Evolutionary conservation across 768 basidiomycete species (phyloP).

Genomic region (Agaricus subrufescens): DNA sequence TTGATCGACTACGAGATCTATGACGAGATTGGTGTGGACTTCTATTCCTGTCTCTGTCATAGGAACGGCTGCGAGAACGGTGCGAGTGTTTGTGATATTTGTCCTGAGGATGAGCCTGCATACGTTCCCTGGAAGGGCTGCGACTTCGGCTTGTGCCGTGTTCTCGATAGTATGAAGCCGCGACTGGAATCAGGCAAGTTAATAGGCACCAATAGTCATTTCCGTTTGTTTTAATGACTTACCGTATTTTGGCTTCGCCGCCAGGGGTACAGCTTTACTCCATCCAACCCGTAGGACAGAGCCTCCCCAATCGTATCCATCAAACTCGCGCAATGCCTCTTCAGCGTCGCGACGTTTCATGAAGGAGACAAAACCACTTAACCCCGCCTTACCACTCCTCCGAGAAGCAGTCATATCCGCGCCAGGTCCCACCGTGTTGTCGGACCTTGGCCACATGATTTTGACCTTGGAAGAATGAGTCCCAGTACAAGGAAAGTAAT

Average conservation of each 20-base stretch:
- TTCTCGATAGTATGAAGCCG: conserved; percentile 13
- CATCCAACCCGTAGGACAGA: conserved; percentile 85
- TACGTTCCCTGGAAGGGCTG: conserved; percentile 36
- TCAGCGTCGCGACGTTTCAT: conserved; percentile 95
- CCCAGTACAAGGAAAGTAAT: not conserved
- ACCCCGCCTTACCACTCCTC: conserved; percentile 63
- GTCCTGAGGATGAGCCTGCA: conserved; percentile 34
- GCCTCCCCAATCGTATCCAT: conserved; percentile 95
- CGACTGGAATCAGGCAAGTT: conserved; percentile 9
- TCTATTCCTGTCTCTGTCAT: conserved; percentile 29
- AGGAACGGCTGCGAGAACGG: conserved; percentile 48
- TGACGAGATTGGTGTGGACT: conserved; percentile 38
- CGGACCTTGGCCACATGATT: conserved; percentile 98
- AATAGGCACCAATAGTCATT: too few species aligned
- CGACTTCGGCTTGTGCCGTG: conserved; percentile 26
- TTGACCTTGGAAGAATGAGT: conserved; percentile 55
- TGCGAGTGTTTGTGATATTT: conserved; percentile 34
- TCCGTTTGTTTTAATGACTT: conserved; percentile 3
- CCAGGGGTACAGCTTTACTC: conserved; percentile 95
- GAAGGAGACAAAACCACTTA: conserved; percentile 96
- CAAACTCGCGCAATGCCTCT: conserved; percentile 79
- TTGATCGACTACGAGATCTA: conserved; percentile 28
- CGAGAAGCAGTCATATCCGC: conserved; percentile 73
- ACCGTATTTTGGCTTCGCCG: conserved; percentile 80
- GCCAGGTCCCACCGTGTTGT: conserved; percentile 61